Evolutionary conservation across 1,284 basidiomycete genomes (phyloP), one percentile per base, ranked within the genome.

Genomic region (Cryptococcus floricola): DNA sequence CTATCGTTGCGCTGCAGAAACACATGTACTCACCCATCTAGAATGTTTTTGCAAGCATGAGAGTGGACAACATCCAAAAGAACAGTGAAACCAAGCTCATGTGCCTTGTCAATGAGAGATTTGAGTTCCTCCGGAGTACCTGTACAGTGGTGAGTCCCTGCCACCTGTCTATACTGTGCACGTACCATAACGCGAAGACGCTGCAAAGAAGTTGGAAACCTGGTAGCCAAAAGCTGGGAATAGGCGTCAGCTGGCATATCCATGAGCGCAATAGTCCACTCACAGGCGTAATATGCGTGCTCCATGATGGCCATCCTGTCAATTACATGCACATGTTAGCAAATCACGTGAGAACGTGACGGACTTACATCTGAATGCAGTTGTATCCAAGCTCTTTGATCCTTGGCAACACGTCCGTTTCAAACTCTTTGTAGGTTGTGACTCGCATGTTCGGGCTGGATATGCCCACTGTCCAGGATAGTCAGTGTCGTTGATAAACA

Each of bases 281-380:
- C 63, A 91, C 90, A 95, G 60, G 95, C 95, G 78, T 98, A 98
- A 78, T 98, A 98, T 4, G 94, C 90, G 68, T 98, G 95, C 74
- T 98, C 93, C 90, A 97, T 94, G 63, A 97, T 82, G 6, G 90
- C 93, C 93, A 96, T 96, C 75, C 76, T 78, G 57, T 23, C 23
- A 7, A 4, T 13, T 2, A 8, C 6, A 48, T 70, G 18, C n/a
- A 23, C 58, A 68, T 60, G 53, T 4, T 37, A 4, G 23, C 23
- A 7, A 12, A 1, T 8, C 25, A 37, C 5, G 12, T 13, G 19
- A n/a, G 39, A 43, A 6, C 23, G 38, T 37, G 25, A 5, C 14
- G 19, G 0, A 56, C 74, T 47, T 46, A 77, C 68, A 98, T 83
- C 75, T 98, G 95, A 61, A 98, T 96, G 48, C 87, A 86, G 73